Conservation (phyloP, 768 basidiomycete species). For the Russula griseocarnosa region DNA sequence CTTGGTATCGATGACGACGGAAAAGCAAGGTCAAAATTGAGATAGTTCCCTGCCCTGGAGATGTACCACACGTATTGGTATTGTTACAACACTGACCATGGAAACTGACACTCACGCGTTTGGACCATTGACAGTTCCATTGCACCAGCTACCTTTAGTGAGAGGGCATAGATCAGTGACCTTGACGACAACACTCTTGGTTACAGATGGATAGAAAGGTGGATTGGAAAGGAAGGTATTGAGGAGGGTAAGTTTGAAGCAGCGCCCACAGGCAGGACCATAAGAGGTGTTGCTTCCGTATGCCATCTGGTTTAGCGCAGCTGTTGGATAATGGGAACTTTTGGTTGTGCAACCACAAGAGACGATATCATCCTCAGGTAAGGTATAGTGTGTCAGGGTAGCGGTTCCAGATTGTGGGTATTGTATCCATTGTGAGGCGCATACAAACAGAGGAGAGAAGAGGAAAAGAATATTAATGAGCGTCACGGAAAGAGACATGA, state of each 20-base stretch:
- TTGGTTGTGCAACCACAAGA: slow-evolving; percentile 70
- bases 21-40: slow-evolving; percentile 82
- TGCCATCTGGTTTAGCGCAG: slow-evolving; percentile 74
- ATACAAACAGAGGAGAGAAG: slow-evolving; percentile 25
- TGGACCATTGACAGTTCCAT: slow-evolving; percentile 53
- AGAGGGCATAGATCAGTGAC: slow-evolving; percentile 77
- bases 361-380: slow-evolving; percentile 54
- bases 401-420: slow-evolving; percentile 61
- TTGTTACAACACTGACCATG: background rate
- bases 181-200: slow-evolving; percentile 67
- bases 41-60: slow-evolving; percentile 56
- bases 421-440: slow-evolving; percentile 53
- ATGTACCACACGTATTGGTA: background rate
- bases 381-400: slow-evolving; percentile 72
- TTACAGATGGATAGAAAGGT: slow-evolving; percentile 59
- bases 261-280: slow-evolving; percentile 70
- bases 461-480: slow-evolving; percentile 19
- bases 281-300: slow-evolving; percentile 70
- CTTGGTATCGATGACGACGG: slow-evolving; percentile 64
- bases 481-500: background rate
- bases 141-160: slow-evolving; percentile 63
- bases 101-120: slow-evolving; percentile 51
- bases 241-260: slow-evolving; percentile 73
- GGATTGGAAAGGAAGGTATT: slow-evolving; percentile 64
- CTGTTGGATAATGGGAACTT: slow-evolving; percentile 62